Base-by-base conservation (phyloP, 2,329 filamentous ascomycete genomes). In the Colletotrichum aenigma region DNA sequence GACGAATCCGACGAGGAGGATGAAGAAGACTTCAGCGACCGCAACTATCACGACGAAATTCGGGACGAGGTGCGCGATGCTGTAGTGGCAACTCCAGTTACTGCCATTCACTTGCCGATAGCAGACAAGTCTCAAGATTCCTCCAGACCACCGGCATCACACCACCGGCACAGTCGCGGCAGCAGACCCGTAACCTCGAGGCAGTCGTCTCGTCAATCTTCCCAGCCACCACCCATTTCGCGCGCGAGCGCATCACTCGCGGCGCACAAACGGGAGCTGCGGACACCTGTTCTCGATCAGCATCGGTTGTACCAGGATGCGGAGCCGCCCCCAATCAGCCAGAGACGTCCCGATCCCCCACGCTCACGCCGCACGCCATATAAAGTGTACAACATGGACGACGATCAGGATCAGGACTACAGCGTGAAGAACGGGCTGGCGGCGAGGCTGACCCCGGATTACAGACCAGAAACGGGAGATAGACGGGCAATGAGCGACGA, bases 271-370 rank as follows among this genome's bases (percentile, higher is more conserved):
- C 58, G 26, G 7, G 73, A 56, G 24, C 43, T 73, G 5, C 65
- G 74, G 21, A 75, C 71, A 15, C 74, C 74, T 8, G 66, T 75
- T 9, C 38, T 76, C 9, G 74, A 76, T n/a, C 52, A 70, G 2
- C 30, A 61, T 8, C 66, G 61, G 6, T 15, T 76, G 16, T 76
- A 76, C 34, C 34, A 70, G 36, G 74, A 76, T 48, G 74, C 74
- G 3, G 74, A 76, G 36, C 73, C 73, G 1, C 70, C 73, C 6
- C 70, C 73, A 26, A 64, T 67, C 34, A 68, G 56, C 64, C 70
- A 73, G 58, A 43, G 70, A 73, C 73, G 70, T 10, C 67, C 67
- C 8, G 58, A 70, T 12, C 26, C 52, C 8, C 24, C 34, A n/a
- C 58, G 21, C 58, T 21, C 26, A 15, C 74, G 52, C 58, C 28